Base-by-base conservation (phyloP, 2,329 filamentous ascomycete genomes). In the Neopestalotiopsis rosae region DNA sequence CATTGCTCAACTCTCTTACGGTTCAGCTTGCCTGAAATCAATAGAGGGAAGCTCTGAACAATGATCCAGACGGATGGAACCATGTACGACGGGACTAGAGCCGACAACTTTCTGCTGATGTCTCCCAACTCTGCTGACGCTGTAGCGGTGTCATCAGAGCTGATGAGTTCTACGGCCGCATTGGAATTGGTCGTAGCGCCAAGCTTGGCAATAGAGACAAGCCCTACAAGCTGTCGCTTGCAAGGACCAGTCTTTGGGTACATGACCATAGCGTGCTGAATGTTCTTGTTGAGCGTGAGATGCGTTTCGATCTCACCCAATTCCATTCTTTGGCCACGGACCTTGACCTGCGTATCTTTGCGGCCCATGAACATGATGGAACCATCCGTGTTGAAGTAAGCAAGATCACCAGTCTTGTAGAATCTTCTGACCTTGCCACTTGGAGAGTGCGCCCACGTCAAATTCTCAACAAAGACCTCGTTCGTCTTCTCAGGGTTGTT, bases 291-390 rank as follows among this genome's bases (percentile, higher is more conserved):
- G 12, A 38, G 64, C 52, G 32, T 49, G 45, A 66, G 34, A 24
- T 66, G 34, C 10, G 34, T 56, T 14, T 68, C 69, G 67, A 87
- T 79, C 7, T 86, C 85, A 5, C 74, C 72, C 0, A 87, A 73
- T 14, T 87, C 84, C 28, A 86, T 79, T 2, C 83, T 77, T 13
- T 81, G 61, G 0, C 83, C 82, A 5, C 78, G 75, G 1, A 85
- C 69, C 71, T 85, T 85, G 68, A 84, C 73, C 58, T 64, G 61
- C 28, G 61, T 64, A 34, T 64, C 61, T 13, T 64, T 64, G 61
- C 61, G 61, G n/a, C 61, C 61, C 38, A 64, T 52, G 61, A 64
- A 64, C 38, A 49, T 45, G 40, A 64, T 64, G 4, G 61, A 49
- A 6, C 61, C 61, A 28, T 64, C 61, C 17, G 61, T 45, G 24